Evolutionary conservation across 2,329 filamentous ascomycete species (phyloP).

Genomic region (Colletotrichum sp.): DNA sequence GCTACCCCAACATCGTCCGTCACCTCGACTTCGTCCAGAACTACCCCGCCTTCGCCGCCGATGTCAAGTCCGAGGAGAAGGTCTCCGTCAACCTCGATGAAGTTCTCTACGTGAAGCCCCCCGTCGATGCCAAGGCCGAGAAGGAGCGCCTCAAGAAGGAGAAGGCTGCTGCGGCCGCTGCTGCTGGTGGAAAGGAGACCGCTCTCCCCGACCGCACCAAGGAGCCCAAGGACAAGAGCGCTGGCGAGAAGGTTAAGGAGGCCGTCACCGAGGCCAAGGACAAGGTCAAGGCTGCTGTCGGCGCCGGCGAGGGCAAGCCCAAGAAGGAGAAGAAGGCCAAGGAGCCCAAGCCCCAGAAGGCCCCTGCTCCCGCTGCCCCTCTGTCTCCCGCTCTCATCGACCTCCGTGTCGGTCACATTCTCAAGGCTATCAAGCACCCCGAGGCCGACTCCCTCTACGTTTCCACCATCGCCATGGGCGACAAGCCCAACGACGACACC

Average conservation of each 20-base stretch:
- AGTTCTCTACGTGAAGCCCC: conserved; percentile 86
- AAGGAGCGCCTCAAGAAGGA: conserved; percentile 98
- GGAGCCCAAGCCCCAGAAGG: conserved; percentile 75
- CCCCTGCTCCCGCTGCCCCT: conserved; percentile 73
- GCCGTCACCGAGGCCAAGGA: conserved; percentile 53
- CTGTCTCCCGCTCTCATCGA: conserved; percentile 89
- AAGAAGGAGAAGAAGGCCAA: conserved; percentile 94
- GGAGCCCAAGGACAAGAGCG: conserved; percentile 64
- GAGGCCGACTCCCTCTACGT: conserved; percentile 97
- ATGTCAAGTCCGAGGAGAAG: conserved; percentile 75
- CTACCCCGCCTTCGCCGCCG: conserved; percentile 74
- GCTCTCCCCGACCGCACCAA: conserved; percentile 66
- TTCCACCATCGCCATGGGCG: conserved; percentile 93
- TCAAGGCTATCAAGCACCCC: conserved; percentile 94
- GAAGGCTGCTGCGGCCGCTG: conserved; percentile 74
- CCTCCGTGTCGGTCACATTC: conserved; percentile 94
- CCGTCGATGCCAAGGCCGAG: conserved; percentile 89
- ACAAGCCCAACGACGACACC: conserved; percentile 87
- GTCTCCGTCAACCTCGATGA: conserved; percentile 79
- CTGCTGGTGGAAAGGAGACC: conserved; percentile 47
- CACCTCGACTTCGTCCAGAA: conserved; percentile 96
- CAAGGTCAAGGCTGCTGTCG: conserved; percentile 49
- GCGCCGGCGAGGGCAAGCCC: conserved; percentile 46
- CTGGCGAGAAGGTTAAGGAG: conserved; percentile 51
- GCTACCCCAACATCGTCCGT: conserved; percentile 89